Percentiles rank a stretch among this genome's conserved stretches.
Evolutionary conservation across 345 rosid genomes (phyloP).

Genomic region (Populus pruinosa): DNA sequence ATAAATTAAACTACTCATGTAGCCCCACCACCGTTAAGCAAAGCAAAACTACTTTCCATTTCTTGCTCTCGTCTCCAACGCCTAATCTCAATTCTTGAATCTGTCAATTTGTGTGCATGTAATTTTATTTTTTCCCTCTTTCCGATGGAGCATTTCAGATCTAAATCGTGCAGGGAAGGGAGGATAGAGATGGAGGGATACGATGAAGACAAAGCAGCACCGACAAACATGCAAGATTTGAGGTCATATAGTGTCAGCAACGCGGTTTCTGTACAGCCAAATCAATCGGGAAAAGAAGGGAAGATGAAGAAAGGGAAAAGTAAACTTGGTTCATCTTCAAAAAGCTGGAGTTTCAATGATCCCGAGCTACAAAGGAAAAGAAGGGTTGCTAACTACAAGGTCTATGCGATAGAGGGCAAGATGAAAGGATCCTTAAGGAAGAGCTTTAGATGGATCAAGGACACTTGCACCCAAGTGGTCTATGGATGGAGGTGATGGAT

Average conservation of each 20-base stretch:
- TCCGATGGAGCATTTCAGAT: conserved; percentile 59
- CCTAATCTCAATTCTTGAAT: conserved; percentile 10
- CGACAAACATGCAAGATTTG: conserved; percentile 55
- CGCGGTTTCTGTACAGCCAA: conserved; percentile 24
- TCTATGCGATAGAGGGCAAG: conserved; percentile 76
- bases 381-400: conserved; percentile 84
- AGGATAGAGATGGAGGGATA: conserved; percentile 31
- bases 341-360: conserved; percentile 69
- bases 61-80: background rate
- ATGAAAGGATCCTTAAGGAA: conserved; percentile 85
- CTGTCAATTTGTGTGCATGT: background rate
- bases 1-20: no score
- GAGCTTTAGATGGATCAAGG: conserved; percentile 88
- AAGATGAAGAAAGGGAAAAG: conserved; percentile 54
- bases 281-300: conserved; percentile 37
- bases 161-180: conserved; percentile 49
- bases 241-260: conserved; percentile 52
- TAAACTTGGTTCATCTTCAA: conserved; percentile 39
- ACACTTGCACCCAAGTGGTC: conserved; percentile 56
- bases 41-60: background rate
- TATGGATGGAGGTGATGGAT: conserved; percentile 53
- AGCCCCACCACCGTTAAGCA: conserved; percentile 1
- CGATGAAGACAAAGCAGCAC: conserved; percentile 32
- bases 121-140: background rate
- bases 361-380: conserved; percentile 89